phyloP scores from a whole-genome alignment of 805 yeast genomes.

The Cyberlindnera euphorbiiphila region DNA sequence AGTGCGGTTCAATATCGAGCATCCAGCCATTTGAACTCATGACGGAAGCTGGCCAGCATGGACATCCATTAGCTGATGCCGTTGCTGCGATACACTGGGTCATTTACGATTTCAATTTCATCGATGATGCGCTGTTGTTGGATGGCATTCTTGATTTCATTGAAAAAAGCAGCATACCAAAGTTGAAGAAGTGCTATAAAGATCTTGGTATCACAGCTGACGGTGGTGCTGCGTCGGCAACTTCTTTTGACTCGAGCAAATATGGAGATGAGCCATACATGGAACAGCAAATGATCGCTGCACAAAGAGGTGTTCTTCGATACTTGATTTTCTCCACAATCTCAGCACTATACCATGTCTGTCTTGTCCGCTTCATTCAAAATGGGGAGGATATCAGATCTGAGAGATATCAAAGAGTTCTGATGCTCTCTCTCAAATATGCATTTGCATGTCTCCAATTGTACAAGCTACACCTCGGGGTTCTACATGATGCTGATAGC shows the following conservation, averaged over 20 bases:
- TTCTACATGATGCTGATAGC: slow-evolving; percentile 3
- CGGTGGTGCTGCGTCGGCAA: background rate
- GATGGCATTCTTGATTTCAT: slow-evolving; percentile 5
- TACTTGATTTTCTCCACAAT: slow-evolving; percentile 6
- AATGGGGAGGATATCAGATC: slow-evolving; percentile 5
- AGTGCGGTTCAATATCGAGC: slow-evolving; percentile 6
- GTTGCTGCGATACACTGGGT: slow-evolving; percentile 3
- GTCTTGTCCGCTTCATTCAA: slow-evolving; percentile 5
- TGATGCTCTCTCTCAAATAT: slow-evolving; percentile 7
- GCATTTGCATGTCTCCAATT: slow-evolving; percentile 7
- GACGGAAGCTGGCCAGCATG: background rate
- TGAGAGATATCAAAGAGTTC: slow-evolving; percentile 2
- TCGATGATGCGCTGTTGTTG: slow-evolving; percentile 6
- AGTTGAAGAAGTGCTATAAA: slow-evolving; percentile 1
- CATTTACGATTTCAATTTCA: slow-evolving; percentile 10
- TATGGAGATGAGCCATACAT: slow-evolving; percentile 5
- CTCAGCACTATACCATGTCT: slow-evolving; percentile 6
- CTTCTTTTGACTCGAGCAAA: slow-evolving; percentile 3
- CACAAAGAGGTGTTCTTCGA: slow-evolving; percentile 6
- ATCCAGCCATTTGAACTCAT: slow-evolving; percentile 5
- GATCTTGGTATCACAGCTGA: background rate
- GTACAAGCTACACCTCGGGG: slow-evolving; percentile 4
- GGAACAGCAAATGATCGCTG: slow-evolving; percentile 1
- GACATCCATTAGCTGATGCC: slow-evolving; percentile 3
- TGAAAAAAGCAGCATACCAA: slow-evolving; percentile 4